Base-by-base conservation (phyloP, 1,139 yeast species). In the Magnusiomyces magnusii region DNA sequence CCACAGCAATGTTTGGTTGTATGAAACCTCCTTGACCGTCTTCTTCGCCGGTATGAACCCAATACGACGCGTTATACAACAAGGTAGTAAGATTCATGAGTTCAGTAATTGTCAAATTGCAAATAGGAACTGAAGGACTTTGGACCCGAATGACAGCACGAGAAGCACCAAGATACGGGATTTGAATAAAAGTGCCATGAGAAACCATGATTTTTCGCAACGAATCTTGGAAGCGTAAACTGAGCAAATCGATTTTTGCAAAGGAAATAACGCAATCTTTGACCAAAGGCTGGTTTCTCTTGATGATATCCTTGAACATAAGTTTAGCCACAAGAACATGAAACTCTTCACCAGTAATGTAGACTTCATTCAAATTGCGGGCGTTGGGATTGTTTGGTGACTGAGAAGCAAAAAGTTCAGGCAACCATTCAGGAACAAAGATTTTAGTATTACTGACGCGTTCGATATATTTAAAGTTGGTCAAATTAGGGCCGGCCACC, bases 101-200 rank as follows among this genome's bases (percentile, higher is more conserved):
- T 25, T 80, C 82, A 31, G 74, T 74, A 56, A 85, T 79, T 0
- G 92, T 79, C 21, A 76, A 78, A 58, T 83, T 82, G 41, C 88
- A 80, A 27, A 82, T 75, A 49, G 79, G 80, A 23, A 75, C 66
- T 7, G 81, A 78, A 53, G 77, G 74, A 23, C 89, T 87, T 68
- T 84, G 86, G 50, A 84, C 77, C 13, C 81, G 72, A n/a, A 83
- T 73, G 1, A 73, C 63, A 42, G 74, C 73, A 3, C 75, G 71
- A 0, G 77, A 77, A 1, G 73, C 71, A 0, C 89, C 90, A 44
- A 84, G 71, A 7, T 80, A 74, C 1, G 95, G 89, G 42, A 86
- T 65, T 63, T 86, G 87, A 39, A 89, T 78, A 67, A 82, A 87
- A 1, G 86, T 80, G 1, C 91, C 95, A 62, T 82, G 75, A 55